A percentile compares a stretch with the other conserved stretches of the same genome.
These are phyloP conservation scores for Erigeron philadelphicus DNA, from an alignment of 140 eudicot genomes.

Conservation along the genomic window DNA sequence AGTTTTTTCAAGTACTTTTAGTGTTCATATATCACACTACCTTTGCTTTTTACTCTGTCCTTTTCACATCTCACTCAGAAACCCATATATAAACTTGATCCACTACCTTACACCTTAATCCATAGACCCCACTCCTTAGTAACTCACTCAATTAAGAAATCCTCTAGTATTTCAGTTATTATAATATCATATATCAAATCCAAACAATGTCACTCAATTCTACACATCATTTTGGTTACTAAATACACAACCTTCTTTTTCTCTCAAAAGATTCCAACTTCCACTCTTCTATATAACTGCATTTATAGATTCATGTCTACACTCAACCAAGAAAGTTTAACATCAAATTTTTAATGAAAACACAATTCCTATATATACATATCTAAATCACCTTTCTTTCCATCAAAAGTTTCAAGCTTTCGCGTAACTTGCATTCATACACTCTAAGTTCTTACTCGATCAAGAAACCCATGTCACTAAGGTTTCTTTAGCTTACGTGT, in stretches of 20 bases:
- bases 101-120: constrained; percentile 1
- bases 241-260: constrained; percentile 22
- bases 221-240: constrained; percentile 16
- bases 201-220: constrained; percentile 23
- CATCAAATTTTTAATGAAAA: constrained; percentile 18
- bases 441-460: constrained; percentile 20
- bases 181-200: constrained; percentile 20
- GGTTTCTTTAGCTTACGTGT: constrained; percentile 20
- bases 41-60: constrained; percentile 26
- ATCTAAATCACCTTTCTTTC: constrained; percentile 17
- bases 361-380: no score
- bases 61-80: constrained; percentile 33
- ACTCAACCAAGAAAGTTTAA: constrained; percentile 27
- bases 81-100: constrained; percentile 28
- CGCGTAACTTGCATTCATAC: constrained; percentile 24
- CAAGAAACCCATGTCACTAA: constrained; percentile 28
- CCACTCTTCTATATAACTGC: constrained; percentile 23
- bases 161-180: constrained; percentile 20
- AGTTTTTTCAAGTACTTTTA: not conserved
- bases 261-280: constrained; percentile 29
- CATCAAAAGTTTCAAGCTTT: constrained; percentile 30
- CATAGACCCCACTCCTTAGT: constrained; percentile 31
- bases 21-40: constrained; percentile 30
- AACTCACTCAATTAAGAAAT: constrained; percentile 33
- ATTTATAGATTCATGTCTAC: constrained; percentile 24